A percentile compares a stretch with the other conserved stretches of the same genome.
These are phyloP conservation scores for Podaxis sp. DNA, from an alignment of 768 basidiomycete species.

Conservation along the genomic window DNA sequence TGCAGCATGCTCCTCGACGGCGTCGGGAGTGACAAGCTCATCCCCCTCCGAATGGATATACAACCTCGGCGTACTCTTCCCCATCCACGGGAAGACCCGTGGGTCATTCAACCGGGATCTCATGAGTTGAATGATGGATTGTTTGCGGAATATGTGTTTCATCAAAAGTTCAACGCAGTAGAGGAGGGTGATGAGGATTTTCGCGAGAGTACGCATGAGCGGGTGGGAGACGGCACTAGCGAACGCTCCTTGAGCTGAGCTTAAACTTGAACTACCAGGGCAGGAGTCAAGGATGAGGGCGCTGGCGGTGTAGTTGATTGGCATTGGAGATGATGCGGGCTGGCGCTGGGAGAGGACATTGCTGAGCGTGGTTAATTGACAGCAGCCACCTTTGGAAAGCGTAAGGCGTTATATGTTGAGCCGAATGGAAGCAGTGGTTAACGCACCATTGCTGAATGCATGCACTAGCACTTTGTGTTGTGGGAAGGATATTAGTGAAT, in stretches of 20 bases:
- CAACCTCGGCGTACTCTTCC: slow-evolving; percentile 37
- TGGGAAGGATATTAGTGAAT: slow-evolving; percentile 11
- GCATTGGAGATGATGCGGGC: slow-evolving; percentile 9
- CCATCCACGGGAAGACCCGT: slow-evolving; percentile 38
- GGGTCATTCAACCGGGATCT: slow-evolving; percentile 27
- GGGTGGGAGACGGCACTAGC: slow-evolving; percentile 29
- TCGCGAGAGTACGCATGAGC: slow-evolving; percentile 25
- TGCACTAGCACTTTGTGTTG: slow-evolving; percentile 42
- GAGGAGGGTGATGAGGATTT: slow-evolving; percentile 27
- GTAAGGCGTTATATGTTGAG: background rate
- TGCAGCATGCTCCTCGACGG: slow-evolving; percentile 37
- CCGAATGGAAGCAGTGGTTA: background rate
- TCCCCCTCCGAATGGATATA: slow-evolving; percentile 48
- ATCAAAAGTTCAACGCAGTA: slow-evolving; percentile 24
- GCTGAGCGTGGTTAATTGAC: slow-evolving; percentile 35
- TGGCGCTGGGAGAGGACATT: slow-evolving; percentile 28
- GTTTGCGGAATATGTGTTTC: slow-evolving; percentile 23
- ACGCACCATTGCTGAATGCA: slow-evolving; percentile 47
- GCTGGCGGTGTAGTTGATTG: slow-evolving; percentile 22
- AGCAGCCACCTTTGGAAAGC: slow-evolving; percentile 36
- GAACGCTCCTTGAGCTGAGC: slow-evolving; percentile 31
- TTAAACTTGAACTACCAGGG: slow-evolving; percentile 36
- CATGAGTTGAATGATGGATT: slow-evolving; percentile 25
- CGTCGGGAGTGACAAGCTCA: slow-evolving; percentile 34
- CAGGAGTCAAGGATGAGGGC: slow-evolving; percentile 46